Evolutionary conservation across 306 rosid genomes (phyloP).

Genomic region (Lathyrus tuberosus): DNA sequence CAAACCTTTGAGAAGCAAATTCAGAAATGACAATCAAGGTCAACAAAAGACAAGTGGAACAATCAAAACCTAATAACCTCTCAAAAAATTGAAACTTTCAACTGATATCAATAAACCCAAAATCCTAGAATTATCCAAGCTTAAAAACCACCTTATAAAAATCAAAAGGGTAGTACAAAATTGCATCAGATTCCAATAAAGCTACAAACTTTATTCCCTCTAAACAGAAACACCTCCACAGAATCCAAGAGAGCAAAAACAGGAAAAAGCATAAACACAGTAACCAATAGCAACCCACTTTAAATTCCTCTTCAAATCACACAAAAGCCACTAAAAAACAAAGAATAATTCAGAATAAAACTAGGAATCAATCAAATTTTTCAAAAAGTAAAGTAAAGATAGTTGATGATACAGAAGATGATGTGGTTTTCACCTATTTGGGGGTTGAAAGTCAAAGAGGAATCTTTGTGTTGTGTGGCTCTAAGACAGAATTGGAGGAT

Average conservation of each 20-base stretch:
- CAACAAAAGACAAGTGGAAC: conserved; percentile 27
- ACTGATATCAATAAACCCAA: not conserved
- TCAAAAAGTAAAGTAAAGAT: not conserved
- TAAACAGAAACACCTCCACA: not conserved
- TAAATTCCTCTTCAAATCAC: conserved; percentile 38
- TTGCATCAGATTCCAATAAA: conserved; percentile 64
- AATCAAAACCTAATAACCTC: conserved; percentile 29
- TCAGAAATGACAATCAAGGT: conserved; percentile 37
- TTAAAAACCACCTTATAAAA: conserved; percentile 43
- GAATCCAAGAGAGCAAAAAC: conserved; percentile 41
- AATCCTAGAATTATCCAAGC: conserved; percentile 33
- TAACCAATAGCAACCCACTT: conserved; percentile 50
- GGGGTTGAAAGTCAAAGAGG: conserved; percentile 53
- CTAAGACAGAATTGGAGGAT: conserved; percentile 45
- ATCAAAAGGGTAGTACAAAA: conserved; percentile 37
- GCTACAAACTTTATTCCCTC: conserved; percentile 45
- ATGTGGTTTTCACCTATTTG: conserved; percentile 17
- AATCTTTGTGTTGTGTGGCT: conserved; percentile 44
- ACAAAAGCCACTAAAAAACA: conserved; percentile 43
- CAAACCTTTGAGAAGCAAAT: conserved; percentile 35
- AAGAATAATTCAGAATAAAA: conserved; percentile 9
- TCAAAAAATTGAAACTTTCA: conserved; percentile 38
- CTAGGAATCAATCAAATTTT: not conserved
- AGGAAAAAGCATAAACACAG: conserved; percentile 52
- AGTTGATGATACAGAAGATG: conserved; percentile 12